These are phyloP conservation scores for Cylindricascospora bacillispora DNA, from an alignment of 1,139 yeast genomes.

Conservation along the genomic window DNA sequence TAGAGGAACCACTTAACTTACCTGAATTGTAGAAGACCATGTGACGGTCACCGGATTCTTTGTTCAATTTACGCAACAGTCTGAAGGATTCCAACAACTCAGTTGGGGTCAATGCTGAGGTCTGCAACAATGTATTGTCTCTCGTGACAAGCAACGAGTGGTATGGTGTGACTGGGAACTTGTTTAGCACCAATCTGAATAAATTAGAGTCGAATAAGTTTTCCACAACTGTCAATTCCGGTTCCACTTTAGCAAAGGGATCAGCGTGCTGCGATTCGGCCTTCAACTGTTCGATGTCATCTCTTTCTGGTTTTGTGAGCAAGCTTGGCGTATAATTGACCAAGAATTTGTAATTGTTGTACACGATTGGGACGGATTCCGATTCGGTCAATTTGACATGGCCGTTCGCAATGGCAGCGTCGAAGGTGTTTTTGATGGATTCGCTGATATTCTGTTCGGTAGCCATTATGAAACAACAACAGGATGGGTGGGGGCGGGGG, in stretches of 20 bases:
- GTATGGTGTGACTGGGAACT: constrained; percentile 68
- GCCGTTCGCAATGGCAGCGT: constrained; percentile 25
- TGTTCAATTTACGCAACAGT: constrained; percentile 33
- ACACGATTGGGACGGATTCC: constrained; percentile 16
- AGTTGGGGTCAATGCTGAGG: constrained; percentile 51
- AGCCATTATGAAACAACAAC: too few species aligned
- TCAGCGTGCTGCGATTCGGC: constrained; percentile 25
- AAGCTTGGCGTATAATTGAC: constrained; percentile 38
- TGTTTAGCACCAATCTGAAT: constrained; percentile 62
- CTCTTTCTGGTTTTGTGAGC: constrained; percentile 43
- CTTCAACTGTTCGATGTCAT: background rate
- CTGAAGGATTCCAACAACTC: constrained; percentile 52
- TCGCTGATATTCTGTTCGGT: too few species aligned
- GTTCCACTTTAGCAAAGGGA: constrained; percentile 77
- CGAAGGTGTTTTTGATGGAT: constrained; percentile 24
- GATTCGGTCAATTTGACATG: constrained; percentile 28
- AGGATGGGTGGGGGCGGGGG: too few species aligned
- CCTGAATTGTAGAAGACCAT: constrained; percentile 87
- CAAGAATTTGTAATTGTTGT: constrained; percentile 28
- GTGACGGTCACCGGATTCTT: constrained; percentile 29
- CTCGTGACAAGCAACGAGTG: constrained; percentile 73
- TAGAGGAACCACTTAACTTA: constrained; percentile 79
- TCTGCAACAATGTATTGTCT: constrained; percentile 57
- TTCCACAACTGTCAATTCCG: constrained; percentile 51
- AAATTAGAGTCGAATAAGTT: constrained; percentile 36